Evolutionary conservation across 2,329 filamentous ascomycete genomes (phyloP).

Genomic region (Monosporascus sp.): DNA sequence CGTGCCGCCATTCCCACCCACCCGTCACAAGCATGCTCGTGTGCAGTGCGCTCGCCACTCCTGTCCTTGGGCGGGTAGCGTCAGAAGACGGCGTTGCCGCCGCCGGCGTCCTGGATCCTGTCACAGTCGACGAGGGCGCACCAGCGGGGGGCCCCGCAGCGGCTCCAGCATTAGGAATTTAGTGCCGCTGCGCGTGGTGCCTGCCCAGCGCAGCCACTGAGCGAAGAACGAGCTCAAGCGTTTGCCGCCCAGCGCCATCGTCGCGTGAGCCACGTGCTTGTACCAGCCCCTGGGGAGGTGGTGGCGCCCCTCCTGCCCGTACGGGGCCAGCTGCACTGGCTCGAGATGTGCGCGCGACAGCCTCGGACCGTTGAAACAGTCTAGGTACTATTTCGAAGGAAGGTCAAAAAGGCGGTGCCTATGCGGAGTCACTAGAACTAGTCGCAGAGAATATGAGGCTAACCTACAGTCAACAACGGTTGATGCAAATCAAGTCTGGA

Average conservation of each 20-base stretch:
- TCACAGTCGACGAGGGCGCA: constrained; percentile 44
- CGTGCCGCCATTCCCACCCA: constrained; percentile 22
- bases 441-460: constrained; percentile 41
- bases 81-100: constrained; percentile 47
- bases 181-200: constrained; percentile 36
- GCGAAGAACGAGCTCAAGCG: constrained; percentile 15
- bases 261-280: constrained; percentile 33
- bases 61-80: constrained; percentile 37
- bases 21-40: constrained; percentile 40
- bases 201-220: background rate
- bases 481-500: constrained; percentile 38
- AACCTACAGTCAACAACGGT: constrained; percentile 45
- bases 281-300: constrained; percentile 48
- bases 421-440: constrained; percentile 8
- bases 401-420: constrained; percentile 28
- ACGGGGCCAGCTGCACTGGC: constrained; percentile 44
- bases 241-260: constrained; percentile 37
- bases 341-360: constrained; percentile 34
- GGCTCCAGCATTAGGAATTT: constrained; percentile 41
- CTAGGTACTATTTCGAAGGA: constrained; percentile 33
- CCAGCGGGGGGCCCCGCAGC: constrained; percentile 33
- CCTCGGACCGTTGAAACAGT: constrained; percentile 19
- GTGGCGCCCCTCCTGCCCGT: constrained; percentile 38
- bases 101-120: constrained; percentile 38
- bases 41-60: constrained; percentile 39